Base-by-base conservation (phyloP, 2,329 filamentous ascomycete species). In the Penicillium capsulatum region DNA sequence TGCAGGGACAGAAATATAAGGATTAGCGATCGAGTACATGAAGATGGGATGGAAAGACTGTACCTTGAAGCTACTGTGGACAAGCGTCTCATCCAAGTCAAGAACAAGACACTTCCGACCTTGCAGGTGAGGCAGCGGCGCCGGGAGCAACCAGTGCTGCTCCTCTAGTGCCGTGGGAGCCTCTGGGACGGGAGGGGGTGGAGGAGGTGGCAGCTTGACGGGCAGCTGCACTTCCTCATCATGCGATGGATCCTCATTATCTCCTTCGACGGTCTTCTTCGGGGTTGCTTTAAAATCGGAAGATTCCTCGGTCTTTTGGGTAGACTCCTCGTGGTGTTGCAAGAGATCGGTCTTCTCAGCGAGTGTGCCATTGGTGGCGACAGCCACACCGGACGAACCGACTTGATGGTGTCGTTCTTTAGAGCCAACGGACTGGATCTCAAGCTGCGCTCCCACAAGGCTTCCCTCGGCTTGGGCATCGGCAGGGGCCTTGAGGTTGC, bases 51-150 rank as follows among this genome's bases (percentile, higher is more conserved):
- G 19, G 7, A 26, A 11, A 4, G 6, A 9, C 3, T 72, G 53
- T 68, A 94, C 91, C 79, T 98, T 98, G 71, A 98, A 98, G 54
- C 92, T 97, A 66, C 92, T 97, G 71, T 98, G 92, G 16, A 98
- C 92, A 36, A 98, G 71, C 1, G 92, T 98, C 67, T 98, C 92
- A 54, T 98, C 92, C 45, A 98, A 72, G 70, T 98, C 92, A 31
- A 98, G 76, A 13, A 98, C 91, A 28, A 98, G 72, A 57, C 92
- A 98, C 67, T 98, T 98, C 60, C 86, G 83, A 17, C 89, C 88
- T 65, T 84, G 81, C 56, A 92, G 80, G 54, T 86, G 83, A 17
- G 87, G 83, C 28, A 81, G 75, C 51, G 91, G 78, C 1, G 90
- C 83, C n/a, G 89, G 89, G 38, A 98, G 71, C 24, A 98, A 73